A percentile compares a stretch with the other conserved stretches of the same genome.
These are phyloP conservation scores for Globisporangium radiosum DNA, from an alignment of 352 stramenopile species.

Conservation along the genomic window DNA sequence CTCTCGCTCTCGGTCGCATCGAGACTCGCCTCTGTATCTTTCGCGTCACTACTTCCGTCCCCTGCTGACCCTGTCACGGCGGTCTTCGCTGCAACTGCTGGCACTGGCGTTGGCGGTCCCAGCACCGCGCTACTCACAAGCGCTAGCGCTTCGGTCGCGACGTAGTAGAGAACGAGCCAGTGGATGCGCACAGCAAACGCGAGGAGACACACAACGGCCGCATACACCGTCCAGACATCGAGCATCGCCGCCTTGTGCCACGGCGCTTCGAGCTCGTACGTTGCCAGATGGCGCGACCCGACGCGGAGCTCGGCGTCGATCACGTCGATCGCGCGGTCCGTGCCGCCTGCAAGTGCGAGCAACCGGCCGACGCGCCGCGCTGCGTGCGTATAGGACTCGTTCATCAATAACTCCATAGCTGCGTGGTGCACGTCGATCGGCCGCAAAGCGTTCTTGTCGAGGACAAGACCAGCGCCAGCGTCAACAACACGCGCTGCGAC, in stretches of 20 bases:
- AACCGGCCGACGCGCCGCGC: conserved; percentile 47
- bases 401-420: conserved; percentile 38
- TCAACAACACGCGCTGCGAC: conserved; percentile 75
- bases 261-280: conserved; percentile 51
- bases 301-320: conserved; percentile 58
- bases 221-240: conserved; percentile 77
- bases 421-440: conserved; percentile 44
- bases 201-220: conserved; percentile 58
- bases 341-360: conserved; percentile 56
- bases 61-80: neutral
- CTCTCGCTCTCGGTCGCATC: conserved; percentile 4
- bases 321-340: conserved; percentile 50
- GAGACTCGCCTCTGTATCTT: conserved; percentile 1
- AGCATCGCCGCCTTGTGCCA: conserved; percentile 79
- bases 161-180: conserved; percentile 64
- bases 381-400: conserved; percentile 34
- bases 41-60: neutral
- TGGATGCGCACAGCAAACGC: conserved; percentile 52
- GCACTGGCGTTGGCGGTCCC: conserved; percentile 11
- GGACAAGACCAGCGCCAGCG: conserved; percentile 49
- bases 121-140: conserved; percentile 39
- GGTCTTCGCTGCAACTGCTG: neutral
- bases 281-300: conserved; percentile 57
- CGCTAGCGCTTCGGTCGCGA: conserved; percentile 35
- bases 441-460: conserved; percentile 73